These are phyloP conservation scores for Tetracentron sinense DNA, from an alignment of 164 flowering plant genomes.

Conservation along the genomic window DNA sequence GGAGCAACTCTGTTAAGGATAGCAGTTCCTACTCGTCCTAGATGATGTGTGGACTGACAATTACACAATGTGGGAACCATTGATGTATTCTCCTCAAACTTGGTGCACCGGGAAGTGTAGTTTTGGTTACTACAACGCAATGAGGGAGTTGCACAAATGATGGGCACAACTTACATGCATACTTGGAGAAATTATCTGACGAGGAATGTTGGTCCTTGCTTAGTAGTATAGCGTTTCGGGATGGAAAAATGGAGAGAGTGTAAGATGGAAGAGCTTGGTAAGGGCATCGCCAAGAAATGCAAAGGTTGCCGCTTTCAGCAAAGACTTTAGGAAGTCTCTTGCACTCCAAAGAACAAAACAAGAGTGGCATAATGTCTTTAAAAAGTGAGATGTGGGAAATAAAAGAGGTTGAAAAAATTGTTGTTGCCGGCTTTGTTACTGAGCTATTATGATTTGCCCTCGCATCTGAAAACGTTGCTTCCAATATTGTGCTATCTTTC, in stretches of 20 bases:
- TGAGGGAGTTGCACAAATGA: no score
- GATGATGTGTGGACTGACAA: background rate
- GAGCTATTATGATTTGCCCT: background rate
- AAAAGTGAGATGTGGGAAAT: background rate
- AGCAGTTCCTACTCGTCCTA: background rate
- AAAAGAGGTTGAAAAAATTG: background rate
- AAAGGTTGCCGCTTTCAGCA: background rate
- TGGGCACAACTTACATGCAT: background rate
- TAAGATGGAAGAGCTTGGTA: background rate
- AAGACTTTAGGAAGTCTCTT: background rate
- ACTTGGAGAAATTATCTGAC: background rate
- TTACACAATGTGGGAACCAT: background rate
- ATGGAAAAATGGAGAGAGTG: background rate
- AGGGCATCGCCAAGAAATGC: background rate
- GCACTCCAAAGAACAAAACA: background rate
- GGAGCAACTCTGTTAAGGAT: background rate
- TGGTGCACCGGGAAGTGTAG: background rate
- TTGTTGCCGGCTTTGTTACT: background rate
- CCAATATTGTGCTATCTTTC: background rate
- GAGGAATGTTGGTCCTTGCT: background rate
- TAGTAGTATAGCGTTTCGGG: background rate
- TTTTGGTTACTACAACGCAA: background rate
- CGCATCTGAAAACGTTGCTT: background rate
- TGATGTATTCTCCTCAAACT: background rate
- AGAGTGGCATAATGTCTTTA: background rate